Base-by-base conservation (phyloP, 2,329 filamentous ascomycete genomes). In the Microsporum canis region DNA sequence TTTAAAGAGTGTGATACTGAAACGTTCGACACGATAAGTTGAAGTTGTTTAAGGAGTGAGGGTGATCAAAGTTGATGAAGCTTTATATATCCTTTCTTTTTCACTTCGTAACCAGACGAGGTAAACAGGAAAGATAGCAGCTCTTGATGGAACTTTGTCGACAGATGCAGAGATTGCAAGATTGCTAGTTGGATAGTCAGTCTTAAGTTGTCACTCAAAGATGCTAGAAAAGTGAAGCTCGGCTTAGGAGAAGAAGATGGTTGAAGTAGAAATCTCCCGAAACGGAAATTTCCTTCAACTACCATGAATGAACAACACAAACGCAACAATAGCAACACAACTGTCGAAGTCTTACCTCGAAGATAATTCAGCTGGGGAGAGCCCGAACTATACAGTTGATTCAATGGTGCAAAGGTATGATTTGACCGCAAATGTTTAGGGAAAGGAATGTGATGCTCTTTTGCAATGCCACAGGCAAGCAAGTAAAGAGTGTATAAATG, bases 381-480 rank as follows among this genome's bases (percentile, higher is more conserved):
- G 31, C 45, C 45, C 27, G 45, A 51, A 51, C 45, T 51, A 51
- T 51, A 51, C 43, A 27, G 27, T 47, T 47, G 23, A 51, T 23
- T 1, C 17, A 23, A 23, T 1, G 17, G 17, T 39, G 38, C 38
- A 39, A 39, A 39, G 10, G 34, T 36, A 36, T 10, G 38, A 12
- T 12, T 39, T 39, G 8, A 12, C 38, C 12, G 27, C 45, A 51
- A 33, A 51, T 49, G 23, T 31, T 33, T 29, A 5, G 10, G 45
- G 14, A 41, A 57, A 57, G 53, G 53, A 57, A 57, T 36, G 53
- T 57, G 17, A 38, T 27, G 12, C n/a, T 41, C 53, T 41, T 57
- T 23, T 57, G 53, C 53, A 39, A 36, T 57, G 53, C 53, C 53
- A 57, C 53, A 57, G 53, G 53, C 53, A 57, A 43, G 56, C 51